These are phyloP conservation scores for Mucor irregularis DNA, from an alignment of 371 early-diverging fungal genomes.

Conservation along the genomic window DNA sequence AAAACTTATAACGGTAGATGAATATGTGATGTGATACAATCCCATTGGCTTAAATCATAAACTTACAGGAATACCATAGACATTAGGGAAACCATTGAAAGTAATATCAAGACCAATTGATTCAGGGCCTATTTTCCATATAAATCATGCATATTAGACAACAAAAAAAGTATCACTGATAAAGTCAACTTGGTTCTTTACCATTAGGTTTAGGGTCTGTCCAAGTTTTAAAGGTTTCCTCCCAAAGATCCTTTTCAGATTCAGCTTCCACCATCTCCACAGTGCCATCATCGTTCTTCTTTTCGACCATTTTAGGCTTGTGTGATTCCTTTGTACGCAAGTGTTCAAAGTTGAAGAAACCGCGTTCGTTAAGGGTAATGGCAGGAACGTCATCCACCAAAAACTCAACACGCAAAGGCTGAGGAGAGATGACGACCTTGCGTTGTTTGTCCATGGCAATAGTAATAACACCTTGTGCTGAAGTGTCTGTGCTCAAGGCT, in stretches of 20 bases:
- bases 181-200: slow-evolving; percentile 43
- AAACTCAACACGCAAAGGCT: slow-evolving; percentile 72
- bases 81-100: slow-evolving; percentile 84
- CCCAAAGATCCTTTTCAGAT: slow-evolving; percentile 75
- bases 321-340: slow-evolving; percentile 64
- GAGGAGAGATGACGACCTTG: slow-evolving; percentile 52
- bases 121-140: slow-evolving; percentile 52
- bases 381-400: slow-evolving; percentile 59
- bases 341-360: slow-evolving; percentile 86
- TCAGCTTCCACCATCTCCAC: slow-evolving; percentile 44
- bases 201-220: slow-evolving; percentile 90
- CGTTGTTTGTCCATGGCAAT: slow-evolving; percentile 26
- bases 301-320: slow-evolving; percentile 45
- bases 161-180: too few relatives aligned
- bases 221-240: slow-evolving; percentile 85
- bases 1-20: too few relatives aligned
- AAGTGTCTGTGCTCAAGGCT: slow-evolving; percentile 18
- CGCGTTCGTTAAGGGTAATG: slow-evolving; percentile 80
- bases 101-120: slow-evolving; percentile 91
- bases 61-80: slow-evolving; percentile 87
- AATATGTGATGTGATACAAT: neutral
- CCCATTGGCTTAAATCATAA: slow-evolving; percentile 8
- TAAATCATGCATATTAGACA: neutral
- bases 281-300: slow-evolving; percentile 39
- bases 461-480: slow-evolving; percentile 19